phyloP scores from a whole-genome alignment of 2,329 filamentous ascomycete genomes.

The Botrytis pseudocinerea region DNA sequence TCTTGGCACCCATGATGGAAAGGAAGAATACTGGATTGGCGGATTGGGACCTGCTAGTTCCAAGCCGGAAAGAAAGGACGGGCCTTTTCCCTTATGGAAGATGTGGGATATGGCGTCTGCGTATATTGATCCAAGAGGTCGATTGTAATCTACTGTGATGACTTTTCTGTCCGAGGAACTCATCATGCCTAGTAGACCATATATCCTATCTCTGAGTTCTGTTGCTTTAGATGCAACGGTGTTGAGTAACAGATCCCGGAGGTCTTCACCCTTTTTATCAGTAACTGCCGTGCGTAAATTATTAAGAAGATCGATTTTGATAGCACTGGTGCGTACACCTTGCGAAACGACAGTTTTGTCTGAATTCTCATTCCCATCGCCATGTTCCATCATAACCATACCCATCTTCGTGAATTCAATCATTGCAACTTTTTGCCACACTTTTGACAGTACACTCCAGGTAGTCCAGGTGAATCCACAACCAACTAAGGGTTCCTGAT shows the following conservation, averaged over 20 bases:
- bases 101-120: conserved; percentile 6
- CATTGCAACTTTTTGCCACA: background rate
- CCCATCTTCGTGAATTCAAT: background rate
- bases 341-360: no score
- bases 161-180: background rate
- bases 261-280: background rate
- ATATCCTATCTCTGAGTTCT: background rate
- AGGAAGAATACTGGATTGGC: background rate
- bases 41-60: background rate
- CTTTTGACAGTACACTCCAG: background rate
- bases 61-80: background rate
- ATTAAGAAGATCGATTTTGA: conserved; percentile 1
- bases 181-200: conserved; percentile 7
- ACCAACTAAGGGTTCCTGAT: conserved; percentile 5
- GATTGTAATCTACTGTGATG: background rate
- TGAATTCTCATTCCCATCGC: background rate
- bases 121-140: background rate
- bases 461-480: conserved; percentile 11
- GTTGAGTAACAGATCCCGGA: background rate
- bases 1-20: background rate
- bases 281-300: background rate
- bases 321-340: background rate
- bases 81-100: background rate
- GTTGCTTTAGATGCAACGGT: conserved; percentile 8
- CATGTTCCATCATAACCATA: background rate